phyloP scores from a whole-genome alignment of 2,329 filamentous ascomycete species.

The Elsinoe batatas region DNA sequence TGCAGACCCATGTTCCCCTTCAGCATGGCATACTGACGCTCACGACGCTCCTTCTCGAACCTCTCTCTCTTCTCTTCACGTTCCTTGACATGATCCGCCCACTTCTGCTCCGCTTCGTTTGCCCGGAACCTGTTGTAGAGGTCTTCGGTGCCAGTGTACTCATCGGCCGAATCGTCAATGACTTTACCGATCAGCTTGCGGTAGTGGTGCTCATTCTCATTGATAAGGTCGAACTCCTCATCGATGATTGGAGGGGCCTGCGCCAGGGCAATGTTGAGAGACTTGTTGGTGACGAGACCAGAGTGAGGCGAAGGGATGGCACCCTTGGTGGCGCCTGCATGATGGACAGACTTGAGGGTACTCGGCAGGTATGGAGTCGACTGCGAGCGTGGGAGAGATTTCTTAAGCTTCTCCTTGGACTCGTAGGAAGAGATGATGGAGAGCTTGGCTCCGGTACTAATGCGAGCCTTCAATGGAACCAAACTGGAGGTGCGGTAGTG shows the following conservation, averaged over 20 bases:
- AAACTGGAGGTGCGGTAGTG: background rate
- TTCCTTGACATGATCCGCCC: background rate
- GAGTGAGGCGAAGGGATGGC: background rate
- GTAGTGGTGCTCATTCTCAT: background rate
- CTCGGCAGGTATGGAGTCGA: background rate
- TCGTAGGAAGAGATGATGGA: background rate
- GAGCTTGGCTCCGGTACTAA: background rate
- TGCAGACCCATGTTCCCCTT: background rate
- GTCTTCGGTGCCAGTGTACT: background rate
- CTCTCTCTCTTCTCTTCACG: background rate
- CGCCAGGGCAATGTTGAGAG: background rate
- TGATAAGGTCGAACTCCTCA: background rate
- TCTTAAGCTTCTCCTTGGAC: background rate
- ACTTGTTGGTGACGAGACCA: background rate
- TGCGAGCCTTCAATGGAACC: background rate
- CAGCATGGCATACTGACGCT: background rate
- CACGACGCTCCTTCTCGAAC: background rate
- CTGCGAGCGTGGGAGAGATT: background rate
- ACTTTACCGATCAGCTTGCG: background rate
- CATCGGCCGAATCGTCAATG: background rate
- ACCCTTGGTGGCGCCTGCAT: background rate
- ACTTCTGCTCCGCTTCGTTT: background rate
- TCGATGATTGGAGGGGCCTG: background rate
- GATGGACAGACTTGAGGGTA: background rate
- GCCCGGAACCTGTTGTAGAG: background rate